Percentiles rank a stretch among this genome's conserved stretches.
Conservation (phyloP, 352 stramenopile genomes). For the Pythium rhizo-oryzae region DNA sequence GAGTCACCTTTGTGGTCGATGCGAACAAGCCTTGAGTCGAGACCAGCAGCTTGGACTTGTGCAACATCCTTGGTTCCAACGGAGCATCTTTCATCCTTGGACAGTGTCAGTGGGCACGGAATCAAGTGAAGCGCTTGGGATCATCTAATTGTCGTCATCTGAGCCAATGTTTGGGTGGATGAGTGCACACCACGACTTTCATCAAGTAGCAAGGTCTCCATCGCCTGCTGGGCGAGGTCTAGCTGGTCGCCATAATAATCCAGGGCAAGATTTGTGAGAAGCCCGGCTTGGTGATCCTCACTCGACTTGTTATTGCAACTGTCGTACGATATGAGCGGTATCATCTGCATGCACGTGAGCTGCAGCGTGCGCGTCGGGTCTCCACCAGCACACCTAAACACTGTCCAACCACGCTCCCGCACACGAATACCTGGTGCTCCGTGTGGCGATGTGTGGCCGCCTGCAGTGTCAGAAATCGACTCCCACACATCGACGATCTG, state of each 20-base stretch:
- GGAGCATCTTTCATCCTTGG: too few species aligned
- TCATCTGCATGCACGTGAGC: conserved; percentile 38
- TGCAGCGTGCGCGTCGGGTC: conserved; percentile 16
- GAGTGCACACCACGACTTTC: conserved; percentile 10
- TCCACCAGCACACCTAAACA: conserved; percentile 4
- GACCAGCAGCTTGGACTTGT: too few species aligned
- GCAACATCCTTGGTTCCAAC: too few species aligned
- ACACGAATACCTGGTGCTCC: conserved; percentile 5
- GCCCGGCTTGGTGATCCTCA: conserved; percentile 28
- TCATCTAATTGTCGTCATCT: too few species aligned
- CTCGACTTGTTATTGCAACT: neutral
- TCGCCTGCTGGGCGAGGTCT: conserved; percentile 34
- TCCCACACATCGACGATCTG: conserved; percentile 37
- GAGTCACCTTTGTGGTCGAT: too few species aligned
- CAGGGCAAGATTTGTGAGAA: conserved; percentile 38
- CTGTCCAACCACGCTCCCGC: conserved; percentile 24
- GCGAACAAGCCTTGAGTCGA: too few species aligned
- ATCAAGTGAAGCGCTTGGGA: too few species aligned
- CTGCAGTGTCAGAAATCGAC: conserved; percentile 22
- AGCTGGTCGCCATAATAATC: conserved; percentile 40
- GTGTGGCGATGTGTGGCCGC: neutral
- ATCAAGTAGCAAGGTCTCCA: conserved; percentile 37
- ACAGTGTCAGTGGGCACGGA: too few species aligned
- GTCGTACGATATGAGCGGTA: conserved; percentile 27
- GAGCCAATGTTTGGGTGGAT: too few species aligned